Evolutionary conservation across 2,329 filamentous ascomycete genomes (phyloP).

Genomic region (Alternaria sp.): DNA sequence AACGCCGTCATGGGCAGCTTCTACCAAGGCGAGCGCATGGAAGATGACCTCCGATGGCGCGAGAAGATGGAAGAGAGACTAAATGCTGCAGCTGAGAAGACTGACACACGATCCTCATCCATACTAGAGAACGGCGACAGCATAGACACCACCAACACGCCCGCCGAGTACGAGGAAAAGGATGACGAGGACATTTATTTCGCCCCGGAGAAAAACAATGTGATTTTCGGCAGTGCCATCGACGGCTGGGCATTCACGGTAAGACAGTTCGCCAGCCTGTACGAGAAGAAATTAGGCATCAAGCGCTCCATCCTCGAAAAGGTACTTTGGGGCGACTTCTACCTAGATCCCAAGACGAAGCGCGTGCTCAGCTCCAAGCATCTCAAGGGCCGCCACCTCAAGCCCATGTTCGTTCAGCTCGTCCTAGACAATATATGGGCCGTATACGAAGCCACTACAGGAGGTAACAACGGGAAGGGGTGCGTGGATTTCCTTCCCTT

Average conservation of each 20-base stretch:
- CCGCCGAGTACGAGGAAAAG: slow-evolving; percentile 78
- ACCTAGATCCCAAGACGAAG: slow-evolving; percentile 95
- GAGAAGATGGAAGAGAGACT: slow-evolving; percentile 89
- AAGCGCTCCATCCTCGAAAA: slow-evolving; percentile 88
- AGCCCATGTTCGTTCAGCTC: slow-evolving; percentile 96
- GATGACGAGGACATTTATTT: slow-evolving; percentile 99
- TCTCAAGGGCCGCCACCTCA: slow-evolving; percentile 86
- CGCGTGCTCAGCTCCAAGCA: slow-evolving; percentile 90
- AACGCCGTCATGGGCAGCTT: slow-evolving; percentile 98
- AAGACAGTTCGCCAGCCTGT: slow-evolving; percentile 88
- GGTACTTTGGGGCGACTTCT: slow-evolving; percentile 95
- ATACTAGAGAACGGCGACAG: slow-evolving; percentile 62
- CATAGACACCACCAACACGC: slow-evolving; percentile 55
- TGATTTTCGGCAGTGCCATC: slow-evolving; percentile 96
- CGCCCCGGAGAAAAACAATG: slow-evolving; percentile 96
- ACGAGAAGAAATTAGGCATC: slow-evolving; percentile 96
- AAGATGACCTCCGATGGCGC: slow-evolving; percentile 95
- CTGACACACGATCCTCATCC: slow-evolving; percentile 56
- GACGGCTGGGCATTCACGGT: slow-evolving; percentile 99
- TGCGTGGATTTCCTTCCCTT: slow-evolving; percentile 58
- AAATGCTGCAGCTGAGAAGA: slow-evolving; percentile 72
- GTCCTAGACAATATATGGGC: slow-evolving; percentile 97
- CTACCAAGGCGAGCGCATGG: slow-evolving; percentile 97
- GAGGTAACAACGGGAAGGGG: slow-evolving; percentile 82
- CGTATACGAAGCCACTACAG: slow-evolving; percentile 87